phyloP scores from a whole-genome alignment of 2,329 filamentous ascomycete species.

The Neofusicoccum umdonicola region DNA sequence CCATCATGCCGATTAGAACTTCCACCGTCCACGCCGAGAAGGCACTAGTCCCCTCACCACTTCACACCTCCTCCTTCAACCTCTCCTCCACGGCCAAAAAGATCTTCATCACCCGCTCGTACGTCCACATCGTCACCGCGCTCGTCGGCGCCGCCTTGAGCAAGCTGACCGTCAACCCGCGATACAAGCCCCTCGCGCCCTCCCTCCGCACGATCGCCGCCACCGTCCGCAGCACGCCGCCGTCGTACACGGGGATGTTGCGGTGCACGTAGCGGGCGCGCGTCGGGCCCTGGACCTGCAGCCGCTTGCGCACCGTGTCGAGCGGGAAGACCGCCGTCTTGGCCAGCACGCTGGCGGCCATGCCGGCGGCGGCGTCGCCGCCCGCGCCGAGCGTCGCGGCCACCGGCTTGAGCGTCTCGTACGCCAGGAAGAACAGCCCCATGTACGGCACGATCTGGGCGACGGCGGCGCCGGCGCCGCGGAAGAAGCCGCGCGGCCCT shows the following conservation, averaged over 20 bases:
- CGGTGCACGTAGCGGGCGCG: conserved; percentile 73
- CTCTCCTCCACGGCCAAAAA: conserved; percentile 10
- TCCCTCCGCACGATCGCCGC: conserved; percentile 67
- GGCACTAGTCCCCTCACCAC: too few species aligned
- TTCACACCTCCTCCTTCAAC: neutral
- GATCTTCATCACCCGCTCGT: conserved; percentile 66
- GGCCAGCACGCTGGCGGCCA: conserved; percentile 73
- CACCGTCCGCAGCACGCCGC: conserved; percentile 64
- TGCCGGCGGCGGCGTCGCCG: conserved; percentile 79
- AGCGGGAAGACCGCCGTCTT: conserved; percentile 93
- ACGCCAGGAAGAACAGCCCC: conserved; percentile 91
- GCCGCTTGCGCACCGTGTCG: conserved; percentile 85
- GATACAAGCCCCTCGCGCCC: conserved; percentile 77
- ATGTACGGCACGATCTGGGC: conserved; percentile 93
- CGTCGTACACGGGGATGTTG: conserved; percentile 81
- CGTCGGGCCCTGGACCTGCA: conserved; percentile 94
- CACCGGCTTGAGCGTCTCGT: conserved; percentile 66
- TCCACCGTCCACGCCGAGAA: too few species aligned
- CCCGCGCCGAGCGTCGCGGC: conserved; percentile 60
- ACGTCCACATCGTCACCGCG: conserved; percentile 92
- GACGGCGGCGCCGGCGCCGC: conserved; percentile 76
- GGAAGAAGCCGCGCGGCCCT: conserved; percentile 78
- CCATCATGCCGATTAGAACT: too few species aligned
- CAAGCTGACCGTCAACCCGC: conserved; percentile 83
- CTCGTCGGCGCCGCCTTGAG: conserved; percentile 92